phyloP scores from a whole-genome alignment of 768 basidiomycete genomes.

The Boletellus sp. region DNA sequence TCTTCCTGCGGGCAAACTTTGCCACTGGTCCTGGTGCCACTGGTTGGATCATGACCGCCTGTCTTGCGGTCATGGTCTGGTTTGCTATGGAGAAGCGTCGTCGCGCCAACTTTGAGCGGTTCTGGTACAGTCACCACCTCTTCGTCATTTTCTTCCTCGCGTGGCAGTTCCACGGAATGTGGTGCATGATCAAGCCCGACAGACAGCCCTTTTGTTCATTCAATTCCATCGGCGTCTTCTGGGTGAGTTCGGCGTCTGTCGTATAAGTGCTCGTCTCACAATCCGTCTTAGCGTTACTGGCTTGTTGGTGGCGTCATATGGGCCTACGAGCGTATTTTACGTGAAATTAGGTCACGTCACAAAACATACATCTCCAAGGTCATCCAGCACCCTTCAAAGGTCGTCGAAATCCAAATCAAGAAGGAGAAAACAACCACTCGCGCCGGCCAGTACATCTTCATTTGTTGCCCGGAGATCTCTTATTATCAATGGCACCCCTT shows the following conservation, averaged over 20 bases:
- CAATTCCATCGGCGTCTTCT: conserved; percentile 89
- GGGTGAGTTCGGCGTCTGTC: conserved; percentile 51
- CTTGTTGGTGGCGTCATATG: conserved; percentile 81
- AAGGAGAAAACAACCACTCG: conserved; percentile 83
- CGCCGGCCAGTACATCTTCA: conserved; percentile 92
- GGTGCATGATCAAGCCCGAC: conserved; percentile 95
- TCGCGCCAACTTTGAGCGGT: conserved; percentile 76
- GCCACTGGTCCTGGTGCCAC: conserved; percentile 77
- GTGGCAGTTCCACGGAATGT: conserved; percentile 97
- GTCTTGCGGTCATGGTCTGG: conserved; percentile 76
- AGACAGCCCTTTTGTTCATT: conserved; percentile 82
- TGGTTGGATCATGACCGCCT: conserved; percentile 83
- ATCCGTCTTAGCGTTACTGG: conserved; percentile 71
- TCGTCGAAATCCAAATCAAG: conserved; percentile 95
- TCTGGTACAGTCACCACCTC: conserved; percentile 87
- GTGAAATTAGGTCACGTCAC: conserved; percentile 89
- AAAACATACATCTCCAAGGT: conserved; percentile 91
- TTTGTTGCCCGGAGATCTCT: conserved; percentile 85
- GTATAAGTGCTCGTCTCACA: conserved; percentile 3
- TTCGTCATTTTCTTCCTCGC: conserved; percentile 90
- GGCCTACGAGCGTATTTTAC: conserved; percentile 84
- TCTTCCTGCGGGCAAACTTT: conserved; percentile 81
- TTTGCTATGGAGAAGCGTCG: conserved; percentile 81
- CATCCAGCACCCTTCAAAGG: conserved; percentile 91
- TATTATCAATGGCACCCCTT: conserved; percentile 99